Conservation (phyloP, 1,284 basidiomycete genomes). For the Ustilago esculenta region DNA sequence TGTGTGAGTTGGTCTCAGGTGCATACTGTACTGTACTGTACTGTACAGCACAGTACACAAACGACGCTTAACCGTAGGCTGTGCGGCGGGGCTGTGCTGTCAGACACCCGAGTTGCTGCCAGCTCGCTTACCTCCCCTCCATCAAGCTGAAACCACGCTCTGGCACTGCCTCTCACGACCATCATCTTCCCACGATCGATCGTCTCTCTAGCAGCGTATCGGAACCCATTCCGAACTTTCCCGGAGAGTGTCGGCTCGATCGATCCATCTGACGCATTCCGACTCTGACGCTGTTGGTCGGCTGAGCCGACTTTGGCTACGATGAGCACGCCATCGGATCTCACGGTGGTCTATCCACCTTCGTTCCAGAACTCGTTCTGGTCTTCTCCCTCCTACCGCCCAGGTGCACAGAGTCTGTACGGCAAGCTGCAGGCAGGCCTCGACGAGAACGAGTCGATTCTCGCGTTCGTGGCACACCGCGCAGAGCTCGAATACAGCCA, state of each 20-base stretch:
- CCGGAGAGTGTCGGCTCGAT: no score
- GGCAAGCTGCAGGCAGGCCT: slow-evolving; percentile 59
- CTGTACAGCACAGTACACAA: no score
- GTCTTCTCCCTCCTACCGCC: slow-evolving; percentile 61
- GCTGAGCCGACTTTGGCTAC: background rate
- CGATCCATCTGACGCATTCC: no score
- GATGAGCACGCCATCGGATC: slow-evolving; percentile 58
- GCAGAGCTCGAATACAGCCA: slow-evolving; percentile 56
- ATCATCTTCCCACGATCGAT: background rate
- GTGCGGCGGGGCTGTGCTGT: no score
- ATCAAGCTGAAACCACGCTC: no score
- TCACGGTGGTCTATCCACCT: slow-evolving; percentile 57
- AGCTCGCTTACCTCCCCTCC: no score
- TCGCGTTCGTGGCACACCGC: slow-evolving; percentile 58
- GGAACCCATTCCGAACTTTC: no score
- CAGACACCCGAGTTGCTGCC: no score
- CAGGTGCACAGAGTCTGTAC: slow-evolving; percentile 55
- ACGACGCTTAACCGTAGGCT: slow-evolving; percentile 21
- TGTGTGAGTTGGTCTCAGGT: slow-evolving; percentile 9
- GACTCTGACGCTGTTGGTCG: background rate
- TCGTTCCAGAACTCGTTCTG: slow-evolving; percentile 62
- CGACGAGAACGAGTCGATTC: slow-evolving; percentile 60
- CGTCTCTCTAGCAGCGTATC: background rate
- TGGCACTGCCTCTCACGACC: background rate
- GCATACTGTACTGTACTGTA: no score